Evolutionary conservation across 768 basidiomycete genomes (phyloP), one percentile per base, ranked within the genome.

Genomic region (Tulasnella sp.): DNA sequence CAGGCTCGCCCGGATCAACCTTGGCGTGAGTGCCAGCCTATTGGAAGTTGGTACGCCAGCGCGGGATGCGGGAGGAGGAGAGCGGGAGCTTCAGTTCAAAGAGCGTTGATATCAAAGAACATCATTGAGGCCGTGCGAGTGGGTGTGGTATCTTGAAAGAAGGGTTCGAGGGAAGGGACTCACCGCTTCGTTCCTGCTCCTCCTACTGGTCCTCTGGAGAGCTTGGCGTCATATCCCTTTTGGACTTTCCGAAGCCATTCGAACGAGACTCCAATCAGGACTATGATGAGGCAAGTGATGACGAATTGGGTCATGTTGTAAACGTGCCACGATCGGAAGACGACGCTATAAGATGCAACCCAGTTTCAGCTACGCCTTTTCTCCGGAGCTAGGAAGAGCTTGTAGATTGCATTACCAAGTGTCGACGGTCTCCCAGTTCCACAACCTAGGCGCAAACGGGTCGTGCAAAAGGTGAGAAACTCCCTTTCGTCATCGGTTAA

Each of bases 161-260:
- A 49, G 9, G 29, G 15, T 11, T 34, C 15, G 58, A 29, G 58
- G 6, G 58, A 52, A 76, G 45, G 82, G 85, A 82, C 82, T 90
- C 91, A 86, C 87, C 74, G 80, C 79, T 77, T 58, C 82, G 84
- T 73, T 80, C 77, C 64, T 90, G 88, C 72, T 83, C 85, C 82
- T 91, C 81, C 79, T 92, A 81, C 9, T 85, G 88, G 38, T 84
- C 83, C 76, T 88, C 88, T 80, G n/a, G 88, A 90, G 73, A 94
- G 88, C 58, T 84, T 84, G 3, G 81, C 79, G 80, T 94, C 93
- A 74, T 92, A 84, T 54, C 82, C 82, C 79, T 84, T 86, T 82
- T 89, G 89, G 78, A 90, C 86, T 54, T 85, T 85, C 73, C 92
- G 89, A 71, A 94, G 86, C 82, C 91, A 95, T 81, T 96, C 93